Conservation (phyloP, 2,329 filamentous ascomycete genomes). For the Aspergillus bombycis region DNA sequence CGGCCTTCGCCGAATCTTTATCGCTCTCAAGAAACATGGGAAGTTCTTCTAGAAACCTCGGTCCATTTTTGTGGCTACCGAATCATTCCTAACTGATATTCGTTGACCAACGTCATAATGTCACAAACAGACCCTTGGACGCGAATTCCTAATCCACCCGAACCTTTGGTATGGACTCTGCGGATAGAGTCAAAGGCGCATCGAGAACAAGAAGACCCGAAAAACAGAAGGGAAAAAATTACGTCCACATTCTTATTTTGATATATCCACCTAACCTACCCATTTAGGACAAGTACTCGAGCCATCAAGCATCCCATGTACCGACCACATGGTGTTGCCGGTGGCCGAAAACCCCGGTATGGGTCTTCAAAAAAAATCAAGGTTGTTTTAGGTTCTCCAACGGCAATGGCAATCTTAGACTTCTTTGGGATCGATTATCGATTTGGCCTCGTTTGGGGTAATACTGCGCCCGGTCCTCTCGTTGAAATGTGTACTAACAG, state of each 20-base stretch:
- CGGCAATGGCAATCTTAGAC: not conserved
- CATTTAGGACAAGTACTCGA: conserved; percentile 1
- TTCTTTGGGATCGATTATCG: conserved; percentile 16
- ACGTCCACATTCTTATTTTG: not conserved
- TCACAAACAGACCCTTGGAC: conserved; percentile 7
- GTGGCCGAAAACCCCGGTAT: conserved; percentile 3
- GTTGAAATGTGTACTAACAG: conserved; percentile 52
- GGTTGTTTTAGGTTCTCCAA: not conserved
- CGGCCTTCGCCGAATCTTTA: not conserved
- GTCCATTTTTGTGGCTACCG: not conserved
- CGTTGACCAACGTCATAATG: conserved; percentile 14
- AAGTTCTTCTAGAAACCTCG: not conserved
- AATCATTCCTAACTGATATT: not conserved
- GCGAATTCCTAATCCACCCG: conserved; percentile 4
- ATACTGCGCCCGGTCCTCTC: conserved; percentile 53
- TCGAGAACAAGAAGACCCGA: not conserved
- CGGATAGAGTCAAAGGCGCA: not conserved
- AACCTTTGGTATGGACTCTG: conserved; percentile 12
- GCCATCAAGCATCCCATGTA: not conserved
- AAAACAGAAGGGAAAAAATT: not conserved
- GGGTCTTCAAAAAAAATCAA: not conserved
- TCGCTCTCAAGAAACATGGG: not conserved
- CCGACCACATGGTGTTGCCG: not conserved
- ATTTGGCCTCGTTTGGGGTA: conserved; percentile 42
- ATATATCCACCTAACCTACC: conserved; percentile 4